Evolutionary conservation across 2,329 filamentous ascomycete genomes (phyloP).

Genomic region (Cladophialophora bantiana): DNA sequence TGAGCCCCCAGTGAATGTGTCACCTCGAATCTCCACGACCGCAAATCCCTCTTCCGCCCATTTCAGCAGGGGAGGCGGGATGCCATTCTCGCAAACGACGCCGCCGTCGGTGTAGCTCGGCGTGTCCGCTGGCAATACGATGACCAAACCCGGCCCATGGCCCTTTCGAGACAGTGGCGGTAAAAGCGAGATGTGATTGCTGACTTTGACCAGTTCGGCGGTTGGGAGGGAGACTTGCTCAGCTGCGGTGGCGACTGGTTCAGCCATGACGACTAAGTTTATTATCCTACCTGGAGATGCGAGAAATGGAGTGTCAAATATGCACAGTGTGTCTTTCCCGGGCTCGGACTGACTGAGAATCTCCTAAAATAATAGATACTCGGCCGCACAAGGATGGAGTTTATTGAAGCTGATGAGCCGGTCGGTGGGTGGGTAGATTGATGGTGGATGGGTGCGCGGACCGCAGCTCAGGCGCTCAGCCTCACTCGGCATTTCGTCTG

Average conservation of each 20-base stretch:
- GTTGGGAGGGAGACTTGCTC: slow-evolving; percentile 23
- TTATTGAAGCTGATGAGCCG: background rate
- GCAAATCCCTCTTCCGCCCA: slow-evolving; percentile 76
- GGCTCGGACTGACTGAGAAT: background rate
- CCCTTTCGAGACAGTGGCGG: slow-evolving; percentile 59
- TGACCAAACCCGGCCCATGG: slow-evolving; percentile 57
- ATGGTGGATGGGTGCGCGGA: background rate
- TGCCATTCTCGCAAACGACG: slow-evolving; percentile 45
- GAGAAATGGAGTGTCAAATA: background rate
- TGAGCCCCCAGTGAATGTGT: slow-evolving; percentile 12
- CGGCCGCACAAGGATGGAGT: background rate
- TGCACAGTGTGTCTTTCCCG: background rate
- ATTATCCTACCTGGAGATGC: background rate
- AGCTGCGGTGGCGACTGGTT: slow-evolving; percentile 1
- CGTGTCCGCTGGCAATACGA: slow-evolving; percentile 50
- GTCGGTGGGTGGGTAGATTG: background rate
- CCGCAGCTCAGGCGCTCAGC: slow-evolving; percentile 4
- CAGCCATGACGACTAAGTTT: slow-evolving; percentile 10
- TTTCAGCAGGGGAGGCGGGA: slow-evolving; percentile 66
- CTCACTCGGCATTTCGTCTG: slow-evolving; percentile 1
- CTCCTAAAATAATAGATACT: background rate
- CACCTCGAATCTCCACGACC: slow-evolving; percentile 61
- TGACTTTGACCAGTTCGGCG: slow-evolving; percentile 23
- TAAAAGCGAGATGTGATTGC: slow-evolving; percentile 43
- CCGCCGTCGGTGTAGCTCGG: slow-evolving; percentile 44